Evolutionary conservation across 495 filamentous ascomycete species (phyloP).

Genomic region (Podospora australis): DNA sequence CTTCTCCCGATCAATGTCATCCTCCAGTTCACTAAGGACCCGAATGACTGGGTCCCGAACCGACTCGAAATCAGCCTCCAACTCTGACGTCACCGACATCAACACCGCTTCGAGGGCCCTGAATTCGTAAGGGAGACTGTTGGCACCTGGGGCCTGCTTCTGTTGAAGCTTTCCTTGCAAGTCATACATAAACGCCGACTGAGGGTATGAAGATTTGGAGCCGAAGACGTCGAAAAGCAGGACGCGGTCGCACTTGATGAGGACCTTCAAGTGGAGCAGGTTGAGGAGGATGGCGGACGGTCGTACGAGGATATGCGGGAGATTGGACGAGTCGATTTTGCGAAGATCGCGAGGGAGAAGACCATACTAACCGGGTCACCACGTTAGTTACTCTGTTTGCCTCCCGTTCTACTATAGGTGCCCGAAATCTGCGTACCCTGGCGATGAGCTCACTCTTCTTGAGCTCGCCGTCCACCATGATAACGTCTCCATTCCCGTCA

Average conservation of each 20-base stretch:
- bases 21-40: slow-evolving; percentile 83
- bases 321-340: slow-evolving; percentile 95
- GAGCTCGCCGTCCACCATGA: slow-evolving; percentile 91
- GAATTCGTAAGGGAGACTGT: slow-evolving; percentile 62
- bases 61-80: slow-evolving; percentile 90
- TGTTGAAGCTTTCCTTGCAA: slow-evolving; percentile 57
- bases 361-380: slow-evolving; percentile 63
- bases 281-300: slow-evolving; percentile 93
- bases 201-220: slow-evolving; percentile 87
- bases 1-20: slow-evolving; percentile 95
- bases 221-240: slow-evolving; percentile 95
- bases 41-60: slow-evolving; percentile 86
- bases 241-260: slow-evolving; percentile 91
- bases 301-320: slow-evolving; percentile 94
- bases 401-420: background rate
- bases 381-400: background rate
- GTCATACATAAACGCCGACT: slow-evolving; percentile 96
- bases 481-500: slow-evolving; percentile 86
- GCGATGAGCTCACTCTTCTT: slow-evolving; percentile 95
- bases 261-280: slow-evolving; percentile 82
- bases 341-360: slow-evolving; percentile 91
- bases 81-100: slow-evolving; percentile 72
- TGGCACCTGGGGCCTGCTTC: slow-evolving; percentile 41
- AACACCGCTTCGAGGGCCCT: slow-evolving; percentile 76
- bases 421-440: slow-evolving; percentile 55